Evolutionary conservation across 1,139 yeast genomes (phyloP).

Genomic region (Suhomyces choctaworum): DNA sequence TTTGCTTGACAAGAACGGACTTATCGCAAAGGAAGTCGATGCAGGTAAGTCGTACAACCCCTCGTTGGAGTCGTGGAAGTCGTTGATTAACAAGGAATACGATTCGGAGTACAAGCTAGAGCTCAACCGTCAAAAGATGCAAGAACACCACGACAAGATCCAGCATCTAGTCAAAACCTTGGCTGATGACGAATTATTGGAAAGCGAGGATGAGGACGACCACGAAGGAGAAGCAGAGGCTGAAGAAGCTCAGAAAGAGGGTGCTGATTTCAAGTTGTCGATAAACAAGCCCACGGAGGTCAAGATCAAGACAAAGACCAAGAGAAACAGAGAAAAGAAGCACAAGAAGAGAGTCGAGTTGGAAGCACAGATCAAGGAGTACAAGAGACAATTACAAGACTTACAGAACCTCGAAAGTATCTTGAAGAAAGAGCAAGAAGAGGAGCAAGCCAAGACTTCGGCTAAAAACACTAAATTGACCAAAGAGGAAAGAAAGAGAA

Average conservation of each 20-base stretch:
- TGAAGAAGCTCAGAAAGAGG: conserved; percentile 17
- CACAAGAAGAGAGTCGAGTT: conserved; percentile 62
- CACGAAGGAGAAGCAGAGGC: conserved; percentile 34
- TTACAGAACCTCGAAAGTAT: conserved; percentile 57
- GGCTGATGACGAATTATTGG: conserved; percentile 57
- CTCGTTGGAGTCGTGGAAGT: conserved; percentile 79
- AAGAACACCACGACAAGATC: conserved; percentile 63
- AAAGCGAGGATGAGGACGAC: conserved; percentile 42
- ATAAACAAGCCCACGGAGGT: conserved; percentile 67
- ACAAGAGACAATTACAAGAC: conserved; percentile 58
- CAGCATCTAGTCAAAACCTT: conserved; percentile 62
- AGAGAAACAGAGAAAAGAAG: conserved; percentile 69
- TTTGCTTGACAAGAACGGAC: conserved; percentile 41
- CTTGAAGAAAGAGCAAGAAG: conserved; percentile 37
- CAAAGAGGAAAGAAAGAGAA: conserved; percentile 19
- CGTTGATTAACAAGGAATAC: conserved; percentile 66
- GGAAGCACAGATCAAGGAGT: conserved; percentile 55
- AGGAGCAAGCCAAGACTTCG: conserved; percentile 19
- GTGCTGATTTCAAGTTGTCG: conserved; percentile 48
- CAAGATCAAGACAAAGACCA: conserved; percentile 74
- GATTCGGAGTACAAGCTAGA: conserved; percentile 67
- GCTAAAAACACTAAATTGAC: neutral
- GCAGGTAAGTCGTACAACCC: conserved; percentile 96
- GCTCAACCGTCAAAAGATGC: conserved; percentile 56
- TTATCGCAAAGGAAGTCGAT: conserved; percentile 49